A percentile compares a stretch with the other conserved stretches of the same genome.
Conservation (phyloP, 1,139 yeast species). For the Spathaspora sp. region DNA sequence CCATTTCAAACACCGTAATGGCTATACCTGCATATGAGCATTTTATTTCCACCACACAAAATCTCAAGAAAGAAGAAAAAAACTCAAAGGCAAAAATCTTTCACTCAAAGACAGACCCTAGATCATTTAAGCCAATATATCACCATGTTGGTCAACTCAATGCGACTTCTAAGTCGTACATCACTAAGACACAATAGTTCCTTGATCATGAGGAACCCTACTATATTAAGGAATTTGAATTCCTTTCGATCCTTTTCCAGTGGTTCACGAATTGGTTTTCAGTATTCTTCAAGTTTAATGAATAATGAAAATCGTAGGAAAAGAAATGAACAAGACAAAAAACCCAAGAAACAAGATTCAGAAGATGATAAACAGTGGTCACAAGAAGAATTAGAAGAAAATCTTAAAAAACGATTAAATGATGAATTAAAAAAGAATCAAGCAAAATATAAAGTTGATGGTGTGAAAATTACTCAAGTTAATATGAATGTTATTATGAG, state of each 20-base stretch:
- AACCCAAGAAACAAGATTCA: constrained; percentile 10
- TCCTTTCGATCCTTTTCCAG: constrained; percentile 1
- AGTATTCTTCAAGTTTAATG: constrained; percentile 8
- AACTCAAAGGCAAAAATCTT: neutral
- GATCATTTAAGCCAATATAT: no score
- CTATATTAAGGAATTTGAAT: neutral
- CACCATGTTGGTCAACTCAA: constrained; percentile 7
- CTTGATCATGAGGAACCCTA: neutral
- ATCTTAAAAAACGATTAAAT: constrained; percentile 6
- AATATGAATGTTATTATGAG: constrained; percentile 18
- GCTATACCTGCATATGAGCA: no score
- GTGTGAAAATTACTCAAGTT: constrained; percentile 32
- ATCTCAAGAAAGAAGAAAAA: neutral
- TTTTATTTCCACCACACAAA: neutral
- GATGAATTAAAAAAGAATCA: constrained; percentile 30
- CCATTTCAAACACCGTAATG: no score
- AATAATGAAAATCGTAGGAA: constrained; percentile 10
- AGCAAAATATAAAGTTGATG: constrained; percentile 29
- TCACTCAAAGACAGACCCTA: neutral
- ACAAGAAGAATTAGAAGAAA: constrained; percentile 12
- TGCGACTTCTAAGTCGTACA: constrained; percentile 8
- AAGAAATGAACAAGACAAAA: constrained; percentile 12
- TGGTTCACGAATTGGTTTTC: neutral
- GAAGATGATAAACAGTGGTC: constrained; percentile 12
- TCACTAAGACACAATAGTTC: constrained; percentile 1